Evolutionary conservation across 2,329 filamentous ascomycete genomes (phyloP).

Genomic region (Colletotrichum sp.): DNA sequence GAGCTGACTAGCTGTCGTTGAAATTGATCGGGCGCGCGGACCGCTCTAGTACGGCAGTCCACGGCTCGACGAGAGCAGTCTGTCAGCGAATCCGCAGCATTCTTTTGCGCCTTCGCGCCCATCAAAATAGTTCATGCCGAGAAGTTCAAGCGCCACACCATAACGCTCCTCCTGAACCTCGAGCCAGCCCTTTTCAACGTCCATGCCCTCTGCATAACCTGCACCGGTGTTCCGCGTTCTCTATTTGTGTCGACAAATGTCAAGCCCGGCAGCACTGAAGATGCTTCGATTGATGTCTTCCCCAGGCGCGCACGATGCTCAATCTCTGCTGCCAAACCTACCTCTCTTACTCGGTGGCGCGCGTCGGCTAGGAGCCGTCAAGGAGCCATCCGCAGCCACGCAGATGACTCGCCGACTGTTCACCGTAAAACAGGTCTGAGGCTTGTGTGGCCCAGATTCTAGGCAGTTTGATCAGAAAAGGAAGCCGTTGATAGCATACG

Average conservation of each 20-base stretch:
- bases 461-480: not conserved
- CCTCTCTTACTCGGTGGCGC: not conserved
- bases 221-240: slow-evolving; percentile 17
- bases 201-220: slow-evolving; percentile 15
- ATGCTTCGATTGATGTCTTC: not conserved
- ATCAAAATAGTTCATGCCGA: slow-evolving; percentile 15
- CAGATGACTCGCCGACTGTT: not conserved
- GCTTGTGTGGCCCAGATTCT: not conserved
- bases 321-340: not conserved
- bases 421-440: slow-evolving; percentile 10
- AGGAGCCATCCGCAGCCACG: not conserved
- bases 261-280: not conserved
- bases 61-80: not conserved
- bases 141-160: slow-evolving; percentile 15
- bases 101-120: not conserved
- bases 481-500: not conserved
- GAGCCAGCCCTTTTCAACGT: slow-evolving; percentile 1
- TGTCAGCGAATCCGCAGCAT: not conserved
- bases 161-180: slow-evolving; percentile 13
- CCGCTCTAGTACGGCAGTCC: not conserved
- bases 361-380: not conserved
- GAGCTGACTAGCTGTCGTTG: slow-evolving; percentile 17
- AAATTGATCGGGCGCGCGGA: slow-evolving; percentile 15
- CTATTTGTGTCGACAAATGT: slow-evolving; percentile 5
- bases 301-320: not conserved